Percentiles rank a stretch among this genome's conserved stretches.
phyloP scores from a whole-genome alignment of 2,329 filamentous ascomycete species.

The Mycocentrospora acerina region DNA sequence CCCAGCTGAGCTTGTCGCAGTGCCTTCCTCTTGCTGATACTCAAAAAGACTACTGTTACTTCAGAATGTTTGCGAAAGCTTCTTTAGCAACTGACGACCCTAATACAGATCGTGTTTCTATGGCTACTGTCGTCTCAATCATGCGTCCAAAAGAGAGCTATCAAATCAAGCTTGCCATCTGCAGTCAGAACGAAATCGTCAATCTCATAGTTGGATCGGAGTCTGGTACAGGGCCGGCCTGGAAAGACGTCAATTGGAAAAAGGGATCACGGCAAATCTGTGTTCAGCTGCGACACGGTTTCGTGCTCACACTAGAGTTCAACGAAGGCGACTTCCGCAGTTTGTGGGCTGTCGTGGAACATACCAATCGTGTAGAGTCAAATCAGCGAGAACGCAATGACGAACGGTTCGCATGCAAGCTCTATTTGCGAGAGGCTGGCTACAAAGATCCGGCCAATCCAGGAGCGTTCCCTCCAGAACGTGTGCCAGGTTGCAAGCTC shows the following conservation, averaged over 20 bases:
- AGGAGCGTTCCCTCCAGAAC: constrained; percentile 73
- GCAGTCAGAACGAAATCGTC: constrained; percentile 76
- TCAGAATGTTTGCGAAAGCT: constrained; percentile 72
- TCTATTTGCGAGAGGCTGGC: constrained; percentile 72
- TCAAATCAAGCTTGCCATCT: constrained; percentile 70
- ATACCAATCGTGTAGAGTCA: constrained; percentile 73
- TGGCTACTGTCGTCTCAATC: constrained; percentile 76
- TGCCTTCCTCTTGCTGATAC: constrained; percentile 78
- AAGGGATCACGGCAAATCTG: constrained; percentile 66
- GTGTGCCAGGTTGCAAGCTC: constrained; percentile 69
- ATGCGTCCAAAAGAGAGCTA: constrained; percentile 69
- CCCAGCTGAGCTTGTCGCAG: constrained; percentile 58
- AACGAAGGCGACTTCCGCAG: constrained; percentile 75
- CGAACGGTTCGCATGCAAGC: constrained; percentile 70
- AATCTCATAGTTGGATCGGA: constrained; percentile 72
- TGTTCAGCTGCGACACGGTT: constrained; percentile 72
- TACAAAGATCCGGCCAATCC: constrained; percentile 76
- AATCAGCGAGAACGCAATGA: constrained; percentile 69
- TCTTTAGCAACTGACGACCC: constrained; percentile 71
- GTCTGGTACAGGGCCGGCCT: constrained; percentile 68
- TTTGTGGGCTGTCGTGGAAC: constrained; percentile 82
- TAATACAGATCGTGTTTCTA: constrained; percentile 66
- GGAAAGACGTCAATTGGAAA: constrained; percentile 82
- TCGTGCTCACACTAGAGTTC: constrained; percentile 70
- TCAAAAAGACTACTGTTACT: constrained; percentile 72